These are phyloP conservation scores for Sporothrix sp. DNA, from an alignment of 2,329 filamentous ascomycete species.

Conservation along the genomic window DNA sequence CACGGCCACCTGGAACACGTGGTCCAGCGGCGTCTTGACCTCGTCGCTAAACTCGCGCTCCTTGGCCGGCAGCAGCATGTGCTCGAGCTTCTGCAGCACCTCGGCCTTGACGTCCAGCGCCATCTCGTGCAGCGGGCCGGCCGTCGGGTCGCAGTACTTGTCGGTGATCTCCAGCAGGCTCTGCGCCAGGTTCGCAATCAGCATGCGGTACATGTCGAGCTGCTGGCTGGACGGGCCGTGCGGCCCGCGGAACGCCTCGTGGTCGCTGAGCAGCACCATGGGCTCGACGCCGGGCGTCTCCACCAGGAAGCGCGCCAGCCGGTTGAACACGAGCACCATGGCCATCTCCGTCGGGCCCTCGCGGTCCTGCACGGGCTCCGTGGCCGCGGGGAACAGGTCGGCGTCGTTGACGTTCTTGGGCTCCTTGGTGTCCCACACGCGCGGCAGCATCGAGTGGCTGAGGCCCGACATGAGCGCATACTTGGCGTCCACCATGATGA, in stretches of 20 bases:
- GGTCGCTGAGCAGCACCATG: slow-evolving; percentile 37
- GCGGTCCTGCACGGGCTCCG: slow-evolving; percentile 39
- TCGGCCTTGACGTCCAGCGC: slow-evolving; percentile 38
- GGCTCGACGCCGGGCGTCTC: slow-evolving; percentile 40
- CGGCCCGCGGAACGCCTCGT: slow-evolving; percentile 22
- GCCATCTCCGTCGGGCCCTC: slow-evolving; percentile 54
- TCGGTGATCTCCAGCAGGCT: slow-evolving; percentile 37
- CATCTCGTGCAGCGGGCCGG: slow-evolving; percentile 43
- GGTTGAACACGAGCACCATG: slow-evolving; percentile 42
- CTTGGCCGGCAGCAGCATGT: slow-evolving; percentile 37
- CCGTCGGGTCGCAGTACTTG: slow-evolving; percentile 40
- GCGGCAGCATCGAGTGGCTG: slow-evolving; percentile 40
- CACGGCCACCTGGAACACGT: slow-evolving; percentile 46
- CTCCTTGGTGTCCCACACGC: slow-evolving; percentile 46
- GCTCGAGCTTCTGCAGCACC: slow-evolving; percentile 39
- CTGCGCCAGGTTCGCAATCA: slow-evolving; percentile 34
- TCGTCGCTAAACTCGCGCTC: slow-evolving; percentile 41
- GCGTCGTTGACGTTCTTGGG: slow-evolving; percentile 51
- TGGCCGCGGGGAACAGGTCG: slow-evolving; percentile 45
- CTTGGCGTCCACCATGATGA: slow-evolving; percentile 48
- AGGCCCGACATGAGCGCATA: slow-evolving; percentile 49
- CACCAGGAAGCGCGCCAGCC: slow-evolving; percentile 40
- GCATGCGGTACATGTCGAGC: slow-evolving; percentile 33
- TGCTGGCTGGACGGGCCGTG: slow-evolving; percentile 23
- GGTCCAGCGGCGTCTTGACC: slow-evolving; percentile 39